A percentile compares a stretch with the other conserved stretches of the same genome.
phyloP scores from a whole-genome alignment of 108 stramenopile genomes.

The Skeletonema marinoi region DNA sequence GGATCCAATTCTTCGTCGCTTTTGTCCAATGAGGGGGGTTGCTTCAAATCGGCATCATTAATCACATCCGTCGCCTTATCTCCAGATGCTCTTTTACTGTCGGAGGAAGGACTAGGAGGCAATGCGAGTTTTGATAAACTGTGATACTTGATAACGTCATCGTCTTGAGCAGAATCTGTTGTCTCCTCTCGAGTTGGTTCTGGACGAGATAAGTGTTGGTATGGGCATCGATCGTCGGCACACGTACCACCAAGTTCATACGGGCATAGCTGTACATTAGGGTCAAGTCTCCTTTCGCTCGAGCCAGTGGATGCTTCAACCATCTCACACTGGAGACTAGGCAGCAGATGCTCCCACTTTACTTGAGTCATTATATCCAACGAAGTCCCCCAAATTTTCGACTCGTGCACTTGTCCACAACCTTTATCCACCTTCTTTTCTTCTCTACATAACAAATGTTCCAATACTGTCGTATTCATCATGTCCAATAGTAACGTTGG shows the following conservation, averaged over 20 bases:
- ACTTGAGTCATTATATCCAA: constrained; percentile 31
- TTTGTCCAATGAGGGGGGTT: neutral
- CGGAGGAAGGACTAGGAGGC: neutral
- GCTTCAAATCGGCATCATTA: neutral
- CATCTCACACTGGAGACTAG: neutral
- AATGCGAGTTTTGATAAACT: neutral
- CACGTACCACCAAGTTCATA: constrained; percentile 78
- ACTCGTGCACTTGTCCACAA: constrained; percentile 27
- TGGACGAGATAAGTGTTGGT: constrained; percentile 56
- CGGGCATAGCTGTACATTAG: constrained; percentile 66
- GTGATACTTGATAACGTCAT: constrained; percentile 6
- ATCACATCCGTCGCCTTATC: neutral
- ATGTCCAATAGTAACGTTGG: constrained; percentile 8
- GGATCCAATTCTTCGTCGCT: neutral
- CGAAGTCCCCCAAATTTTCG: constrained; percentile 23
- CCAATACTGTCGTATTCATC: constrained; percentile 32
- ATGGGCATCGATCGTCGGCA: constrained; percentile 64
- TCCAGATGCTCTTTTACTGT: neutral
- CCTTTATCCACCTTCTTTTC: neutral
- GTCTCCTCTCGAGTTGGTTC: neutral
- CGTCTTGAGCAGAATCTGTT: neutral
- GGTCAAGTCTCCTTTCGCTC: constrained; percentile 36
- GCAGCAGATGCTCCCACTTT: constrained; percentile 8
- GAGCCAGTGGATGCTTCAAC: neutral
- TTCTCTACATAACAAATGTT: constrained; percentile 21